Conservation (phyloP, 805 yeast genomes). For the Schizosaccharomyces cryophilus region DNA sequence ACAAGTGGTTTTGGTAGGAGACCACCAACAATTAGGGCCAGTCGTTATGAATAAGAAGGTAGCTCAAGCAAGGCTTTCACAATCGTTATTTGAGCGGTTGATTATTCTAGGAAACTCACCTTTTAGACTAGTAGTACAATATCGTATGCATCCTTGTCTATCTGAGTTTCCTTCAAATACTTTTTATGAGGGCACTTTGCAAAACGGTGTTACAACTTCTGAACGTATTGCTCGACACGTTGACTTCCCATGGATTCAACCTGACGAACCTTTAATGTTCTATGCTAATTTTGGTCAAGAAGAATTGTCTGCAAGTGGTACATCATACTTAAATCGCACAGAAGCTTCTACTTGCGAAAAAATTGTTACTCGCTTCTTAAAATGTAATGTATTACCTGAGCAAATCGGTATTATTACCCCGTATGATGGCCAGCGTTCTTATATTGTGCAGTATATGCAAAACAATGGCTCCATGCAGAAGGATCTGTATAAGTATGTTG, state of each 20-base stretch:
- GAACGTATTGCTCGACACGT: slow-evolving; percentile 33
- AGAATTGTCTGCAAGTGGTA: slow-evolving; percentile 62
- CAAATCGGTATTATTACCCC: slow-evolving; percentile 89
- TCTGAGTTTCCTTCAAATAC: slow-evolving; percentile 73
- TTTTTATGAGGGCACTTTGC: slow-evolving; percentile 80
- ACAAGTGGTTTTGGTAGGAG: slow-evolving; percentile 79
- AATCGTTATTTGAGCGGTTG: slow-evolving; percentile 69
- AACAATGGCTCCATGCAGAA: slow-evolving; percentile 43
- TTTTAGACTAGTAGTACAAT: slow-evolving; percentile 68
- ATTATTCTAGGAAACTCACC: slow-evolving; percentile 66
- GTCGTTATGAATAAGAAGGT: slow-evolving; percentile 61
- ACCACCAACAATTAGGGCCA: slow-evolving; percentile 88
- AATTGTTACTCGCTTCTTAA: slow-evolving; percentile 43
- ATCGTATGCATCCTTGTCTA: slow-evolving; percentile 78
- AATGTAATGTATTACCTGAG: slow-evolving; percentile 50
- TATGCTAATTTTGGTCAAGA: slow-evolving; percentile 81
- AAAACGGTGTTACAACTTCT: slow-evolving; percentile 58
- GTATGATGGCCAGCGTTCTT: slow-evolving; percentile 80
- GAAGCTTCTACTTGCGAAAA: slow-evolving; percentile 80
- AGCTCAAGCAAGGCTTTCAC: slow-evolving; percentile 64
- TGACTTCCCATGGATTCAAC: slow-evolving; percentile 78
- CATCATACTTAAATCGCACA: slow-evolving; percentile 57
- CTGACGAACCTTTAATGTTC: slow-evolving; percentile 76
- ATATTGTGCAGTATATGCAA: slow-evolving; percentile 52
- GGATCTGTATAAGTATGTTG: slow-evolving; percentile 43